A percentile compares a stretch with the other conserved stretches of the same genome.
Conservation (phyloP, 2,329 filamentous ascomycete species). For the Apiospora sp. region DNA sequence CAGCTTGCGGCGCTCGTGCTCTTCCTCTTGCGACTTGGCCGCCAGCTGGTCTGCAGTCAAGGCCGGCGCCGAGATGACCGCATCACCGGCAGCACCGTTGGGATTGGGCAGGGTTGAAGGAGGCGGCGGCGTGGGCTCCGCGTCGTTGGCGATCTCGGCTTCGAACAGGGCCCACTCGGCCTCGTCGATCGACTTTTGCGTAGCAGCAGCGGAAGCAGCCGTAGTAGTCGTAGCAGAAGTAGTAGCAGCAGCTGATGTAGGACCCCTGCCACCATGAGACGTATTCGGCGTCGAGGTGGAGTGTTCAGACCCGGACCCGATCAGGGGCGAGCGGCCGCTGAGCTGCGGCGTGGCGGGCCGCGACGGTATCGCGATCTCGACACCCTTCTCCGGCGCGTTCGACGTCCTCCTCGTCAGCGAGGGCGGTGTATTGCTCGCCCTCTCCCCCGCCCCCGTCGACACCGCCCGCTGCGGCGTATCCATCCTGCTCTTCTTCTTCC, state of each 20-base stretch:
- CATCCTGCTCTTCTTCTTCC: slow-evolving; percentile 44
- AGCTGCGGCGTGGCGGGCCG: slow-evolving; percentile 66
- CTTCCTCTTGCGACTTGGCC: slow-evolving; percentile 57
- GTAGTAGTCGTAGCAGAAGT: slow-evolving; percentile 13
- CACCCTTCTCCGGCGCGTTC: slow-evolving; percentile 60
- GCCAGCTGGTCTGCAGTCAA: slow-evolving; percentile 70
- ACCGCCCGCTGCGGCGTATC: not conserved
- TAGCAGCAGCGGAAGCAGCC: not conserved
- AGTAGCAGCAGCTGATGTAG: not conserved
- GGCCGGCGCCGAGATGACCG: slow-evolving; percentile 74
- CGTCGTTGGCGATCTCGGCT: slow-evolving; percentile 71
- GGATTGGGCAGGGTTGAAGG: slow-evolving; percentile 31
- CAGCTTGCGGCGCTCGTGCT: slow-evolving; percentile 58
- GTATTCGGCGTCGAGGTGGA: slow-evolving; percentile 9
- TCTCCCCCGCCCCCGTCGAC: slow-evolving; percentile 31
- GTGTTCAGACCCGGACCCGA: too few species aligned
- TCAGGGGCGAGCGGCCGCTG: slow-evolving; percentile 45
- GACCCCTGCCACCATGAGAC: not conserved
- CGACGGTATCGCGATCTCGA: slow-evolving; percentile 70
- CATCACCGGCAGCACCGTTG: slow-evolving; percentile 44
- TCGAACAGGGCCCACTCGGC: slow-evolving; percentile 89
- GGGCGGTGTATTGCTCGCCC: not conserved
- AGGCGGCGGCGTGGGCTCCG: slow-evolving; percentile 37
- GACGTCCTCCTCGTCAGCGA: slow-evolving; percentile 48
- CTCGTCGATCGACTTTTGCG: slow-evolving; percentile 61